Conservation (phyloP, 768 basidiomycete species). For the Pholiota conissans region DNA sequence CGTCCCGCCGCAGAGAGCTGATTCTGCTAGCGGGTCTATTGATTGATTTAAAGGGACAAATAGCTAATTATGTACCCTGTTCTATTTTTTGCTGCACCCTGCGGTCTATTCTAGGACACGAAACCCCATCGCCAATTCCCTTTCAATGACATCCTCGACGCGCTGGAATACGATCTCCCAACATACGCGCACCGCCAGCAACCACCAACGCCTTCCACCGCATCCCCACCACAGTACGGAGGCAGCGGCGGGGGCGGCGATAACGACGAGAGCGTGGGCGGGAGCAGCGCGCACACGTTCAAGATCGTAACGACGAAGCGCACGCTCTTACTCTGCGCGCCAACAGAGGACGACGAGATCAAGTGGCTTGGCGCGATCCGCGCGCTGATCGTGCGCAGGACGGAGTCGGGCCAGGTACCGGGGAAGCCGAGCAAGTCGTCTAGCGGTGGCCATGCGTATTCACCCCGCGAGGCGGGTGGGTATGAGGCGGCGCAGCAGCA, state of each 20-base stretch:
- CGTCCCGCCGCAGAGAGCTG: background rate
- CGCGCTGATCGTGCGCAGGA: conserved; percentile 80
- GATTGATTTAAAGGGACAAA: background rate
- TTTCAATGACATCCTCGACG: conserved; percentile 84
- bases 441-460: background rate
- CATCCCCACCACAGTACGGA: conserved; percentile 31
- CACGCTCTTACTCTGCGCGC: conserved; percentile 86
- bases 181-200: conserved; percentile 42
- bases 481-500: background rate
- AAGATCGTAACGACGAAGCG: conserved; percentile 96
- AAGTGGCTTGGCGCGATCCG: conserved; percentile 96
- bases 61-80: background rate
- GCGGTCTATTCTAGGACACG: conserved; percentile 62
- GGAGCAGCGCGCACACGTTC: conserved; percentile 67
- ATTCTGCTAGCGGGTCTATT: background rate
- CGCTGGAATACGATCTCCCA: conserved; percentile 81
- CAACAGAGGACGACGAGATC: conserved; percentile 97
- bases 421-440: conserved; percentile 39
- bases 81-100: conserved; percentile 1
- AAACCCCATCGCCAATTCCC: conserved; percentile 87
- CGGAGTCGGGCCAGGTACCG: conserved; percentile 49
- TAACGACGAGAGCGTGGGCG: conserved; percentile 46
- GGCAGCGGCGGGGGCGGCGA: conserved; percentile 32
- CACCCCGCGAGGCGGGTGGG: background rate
- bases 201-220: conserved; percentile 32